Evolutionary conservation across 1,284 basidiomycete species (phyloP).

Genomic region (Cryptococcus hybrid): DNA sequence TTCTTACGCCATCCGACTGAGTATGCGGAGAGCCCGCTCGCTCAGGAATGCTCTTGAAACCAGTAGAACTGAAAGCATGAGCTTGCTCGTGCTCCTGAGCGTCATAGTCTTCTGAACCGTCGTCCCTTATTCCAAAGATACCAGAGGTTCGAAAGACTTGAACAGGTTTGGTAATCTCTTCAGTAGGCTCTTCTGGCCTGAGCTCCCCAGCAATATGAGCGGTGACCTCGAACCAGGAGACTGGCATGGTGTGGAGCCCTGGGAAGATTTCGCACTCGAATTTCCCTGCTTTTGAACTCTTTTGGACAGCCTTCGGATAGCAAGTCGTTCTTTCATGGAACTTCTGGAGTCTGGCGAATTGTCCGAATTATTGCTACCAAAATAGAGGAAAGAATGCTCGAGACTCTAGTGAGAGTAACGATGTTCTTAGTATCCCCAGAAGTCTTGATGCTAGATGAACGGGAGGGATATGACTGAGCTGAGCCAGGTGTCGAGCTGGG

Average conservation of each 20-base stretch:
- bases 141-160: conserved; percentile 25
- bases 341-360: background rate
- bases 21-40: conserved; percentile 11
- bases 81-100: background rate
- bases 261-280: background rate
- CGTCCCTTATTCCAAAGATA: conserved; percentile 34
- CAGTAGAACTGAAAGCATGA: background rate
- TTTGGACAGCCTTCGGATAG: conserved; percentile 10
- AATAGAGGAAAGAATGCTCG: conserved; percentile 15
- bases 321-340: background rate
- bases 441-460: conserved; percentile 1
- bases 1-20: conserved; percentile 8
- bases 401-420: conserved; percentile 9
- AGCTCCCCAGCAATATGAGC: background rate
- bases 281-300: background rate
- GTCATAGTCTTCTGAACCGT: conserved; percentile 23
- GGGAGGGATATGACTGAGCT: conserved; percentile 3
- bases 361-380: conserved; percentile 1
- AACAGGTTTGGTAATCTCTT: background rate
- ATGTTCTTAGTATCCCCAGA: background rate
- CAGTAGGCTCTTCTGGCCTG: conserved; percentile 1
- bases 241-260: background rate
- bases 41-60: conserved; percentile 1
- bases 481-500: no score
- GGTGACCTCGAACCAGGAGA: conserved; percentile 1